Evolutionary conservation across 495 filamentous ascomycete genomes (phyloP).

Genomic region (Aspergillus bridgeri): DNA sequence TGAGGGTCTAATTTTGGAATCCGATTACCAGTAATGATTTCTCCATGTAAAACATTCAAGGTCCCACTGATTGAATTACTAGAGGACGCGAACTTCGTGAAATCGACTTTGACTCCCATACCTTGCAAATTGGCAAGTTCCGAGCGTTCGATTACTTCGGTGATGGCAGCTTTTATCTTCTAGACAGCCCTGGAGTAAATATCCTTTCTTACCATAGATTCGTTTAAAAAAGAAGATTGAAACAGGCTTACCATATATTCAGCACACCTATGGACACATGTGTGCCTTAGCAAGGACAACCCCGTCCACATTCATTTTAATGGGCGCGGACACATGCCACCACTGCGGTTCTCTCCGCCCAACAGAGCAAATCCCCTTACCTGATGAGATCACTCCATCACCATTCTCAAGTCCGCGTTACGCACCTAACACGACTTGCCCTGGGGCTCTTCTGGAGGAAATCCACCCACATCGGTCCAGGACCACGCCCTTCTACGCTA

Average conservation of each 20-base stretch:
- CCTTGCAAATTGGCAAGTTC: constrained; percentile 45
- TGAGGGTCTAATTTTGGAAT: constrained; percentile 33
- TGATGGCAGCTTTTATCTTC: constrained; percentile 40
- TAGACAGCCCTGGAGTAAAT: constrained; percentile 27
- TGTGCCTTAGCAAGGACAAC: constrained; percentile 32
- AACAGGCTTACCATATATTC: too few species aligned
- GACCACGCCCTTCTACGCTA: too few species aligned
- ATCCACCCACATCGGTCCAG: too few species aligned
- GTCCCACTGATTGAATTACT: too few species aligned
- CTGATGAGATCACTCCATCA: background rate
- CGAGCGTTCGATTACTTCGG: constrained; percentile 52
- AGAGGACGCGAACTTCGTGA: constrained; percentile 31
- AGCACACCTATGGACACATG: constrained; percentile 33
- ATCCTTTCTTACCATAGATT: too few species aligned
- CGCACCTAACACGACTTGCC: too few species aligned
- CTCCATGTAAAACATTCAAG: too few species aligned
- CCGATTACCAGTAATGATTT: constrained; percentile 32
- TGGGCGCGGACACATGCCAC: constrained; percentile 26
- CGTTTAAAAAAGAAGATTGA: too few species aligned
- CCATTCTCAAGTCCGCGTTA: too few species aligned
- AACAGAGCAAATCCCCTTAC: constrained; percentile 1
- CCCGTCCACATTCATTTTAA: constrained; percentile 20
- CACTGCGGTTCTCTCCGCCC: constrained; percentile 8
- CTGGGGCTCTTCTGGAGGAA: too few species aligned
- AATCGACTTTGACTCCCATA: constrained; percentile 38